Percentiles rank a stretch among this genome's conserved stretches.
Evolutionary conservation across 768 basidiomycete species (phyloP).

Genomic region (Mrakia blollopis): DNA sequence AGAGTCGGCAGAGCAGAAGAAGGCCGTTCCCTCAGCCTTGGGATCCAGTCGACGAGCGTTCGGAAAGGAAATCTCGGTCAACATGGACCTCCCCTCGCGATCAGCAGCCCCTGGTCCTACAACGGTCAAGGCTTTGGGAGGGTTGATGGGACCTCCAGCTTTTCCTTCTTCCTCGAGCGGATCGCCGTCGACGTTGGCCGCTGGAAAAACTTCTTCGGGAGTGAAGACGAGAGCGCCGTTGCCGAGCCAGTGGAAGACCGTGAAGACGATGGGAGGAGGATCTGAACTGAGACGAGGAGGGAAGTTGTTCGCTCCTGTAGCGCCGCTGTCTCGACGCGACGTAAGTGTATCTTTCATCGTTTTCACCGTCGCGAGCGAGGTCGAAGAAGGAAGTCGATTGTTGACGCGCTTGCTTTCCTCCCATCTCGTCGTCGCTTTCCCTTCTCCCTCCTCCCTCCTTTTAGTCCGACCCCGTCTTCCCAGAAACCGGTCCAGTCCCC

Average conservation of each 20-base stretch:
- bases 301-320: background rate
- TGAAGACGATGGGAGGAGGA: slow-evolving; percentile 11
- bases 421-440: background rate
- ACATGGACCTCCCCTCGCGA: slow-evolving; percentile 17
- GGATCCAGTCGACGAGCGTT: slow-evolving; percentile 9
- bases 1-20: slow-evolving; percentile 16
- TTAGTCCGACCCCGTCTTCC: slow-evolving; percentile 15
- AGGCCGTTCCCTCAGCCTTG: background rate
- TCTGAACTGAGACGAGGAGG: slow-evolving; percentile 10
- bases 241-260: slow-evolving; percentile 14
- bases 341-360: slow-evolving; percentile 1
- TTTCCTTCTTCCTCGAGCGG: slow-evolving; percentile 7
- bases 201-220: background rate
- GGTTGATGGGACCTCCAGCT: slow-evolving; percentile 21
- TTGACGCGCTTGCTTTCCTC: background rate
- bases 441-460: background rate
- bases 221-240: slow-evolving; percentile 9
- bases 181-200: background rate
- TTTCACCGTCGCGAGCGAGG: too few relatives aligned
- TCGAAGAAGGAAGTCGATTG: background rate
- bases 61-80: slow-evolving; percentile 13
- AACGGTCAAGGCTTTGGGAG: slow-evolving; percentile 1
- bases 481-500: background rate
- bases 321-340: background rate
- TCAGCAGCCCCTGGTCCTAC: background rate